Conservation (phyloP, 352 stramenopile genomes). For the Phytophthora megakarya region DNA sequence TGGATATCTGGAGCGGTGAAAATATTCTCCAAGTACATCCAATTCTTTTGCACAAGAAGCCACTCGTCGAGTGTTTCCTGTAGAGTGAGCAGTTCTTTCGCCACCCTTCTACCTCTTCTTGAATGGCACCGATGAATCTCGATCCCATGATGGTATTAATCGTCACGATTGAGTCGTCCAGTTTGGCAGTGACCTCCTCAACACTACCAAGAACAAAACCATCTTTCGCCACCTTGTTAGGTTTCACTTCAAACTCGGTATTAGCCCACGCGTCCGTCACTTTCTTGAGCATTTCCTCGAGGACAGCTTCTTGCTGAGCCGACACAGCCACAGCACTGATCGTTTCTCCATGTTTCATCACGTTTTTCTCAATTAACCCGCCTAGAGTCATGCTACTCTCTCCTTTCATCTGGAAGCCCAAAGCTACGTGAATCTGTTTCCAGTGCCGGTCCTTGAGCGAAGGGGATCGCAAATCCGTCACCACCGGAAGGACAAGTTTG, state of each 20-base stretch:
- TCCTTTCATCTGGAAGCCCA: slow-evolving; percentile 91
- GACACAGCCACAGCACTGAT: slow-evolving; percentile 88
- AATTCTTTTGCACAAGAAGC: slow-evolving; percentile 89
- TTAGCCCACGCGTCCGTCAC: slow-evolving; percentile 90
- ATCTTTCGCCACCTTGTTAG: slow-evolving; percentile 94
- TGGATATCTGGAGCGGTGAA: slow-evolving; percentile 92
- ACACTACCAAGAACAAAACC: slow-evolving; percentile 92
- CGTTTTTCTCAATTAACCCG: slow-evolving; percentile 86
- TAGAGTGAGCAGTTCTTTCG: slow-evolving; percentile 78
- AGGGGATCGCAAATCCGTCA: slow-evolving; percentile 67
- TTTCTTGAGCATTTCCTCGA: slow-evolving; percentile 94
- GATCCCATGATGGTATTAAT: slow-evolving; percentile 94
- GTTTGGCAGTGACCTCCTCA: slow-evolving; percentile 89
- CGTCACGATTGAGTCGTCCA: slow-evolving; percentile 94
- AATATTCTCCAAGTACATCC: slow-evolving; percentile 90
- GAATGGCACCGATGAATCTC: slow-evolving; percentile 90
- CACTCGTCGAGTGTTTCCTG: slow-evolving; percentile 90
- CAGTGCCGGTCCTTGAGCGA: slow-evolving; percentile 82
- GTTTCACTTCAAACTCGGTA: slow-evolving; percentile 92
- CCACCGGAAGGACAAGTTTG: slow-evolving; percentile 82
- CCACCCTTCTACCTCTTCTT: slow-evolving; percentile 90
- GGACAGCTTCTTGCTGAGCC: slow-evolving; percentile 89
- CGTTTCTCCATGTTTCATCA: slow-evolving; percentile 85
- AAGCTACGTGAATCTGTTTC: slow-evolving; percentile 67
- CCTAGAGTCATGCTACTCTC: slow-evolving; percentile 82